Percentiles rank a stretch among this genome's conserved stretches.
These are phyloP conservation scores for Dispira simplex DNA, from an alignment of 192 early-diverging fungal species.

Conservation along the genomic window DNA sequence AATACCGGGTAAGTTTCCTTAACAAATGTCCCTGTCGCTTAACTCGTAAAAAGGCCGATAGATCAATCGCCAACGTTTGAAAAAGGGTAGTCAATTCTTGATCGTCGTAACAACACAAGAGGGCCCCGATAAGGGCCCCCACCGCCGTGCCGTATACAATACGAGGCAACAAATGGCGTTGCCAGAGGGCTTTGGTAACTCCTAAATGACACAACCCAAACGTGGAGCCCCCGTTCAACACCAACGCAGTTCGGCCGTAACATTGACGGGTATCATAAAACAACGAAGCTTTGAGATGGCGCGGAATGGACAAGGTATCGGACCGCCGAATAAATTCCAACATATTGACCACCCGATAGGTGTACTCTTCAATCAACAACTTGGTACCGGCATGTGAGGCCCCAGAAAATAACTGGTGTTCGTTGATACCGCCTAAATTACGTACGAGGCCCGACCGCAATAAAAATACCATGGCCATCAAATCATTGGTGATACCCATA, in stretches of 20 bases:
- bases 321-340: not conserved
- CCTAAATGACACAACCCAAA: constrained; percentile 77
- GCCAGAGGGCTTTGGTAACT: constrained; percentile 54
- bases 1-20: constrained; percentile 45
- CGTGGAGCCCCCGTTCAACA: constrained; percentile 81
- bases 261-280: constrained; percentile 54
- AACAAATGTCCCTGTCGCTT: constrained; percentile 14
- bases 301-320: not conserved
- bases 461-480: constrained; percentile 40
- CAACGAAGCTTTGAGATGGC: constrained; percentile 30
- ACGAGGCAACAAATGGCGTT: constrained; percentile 56
- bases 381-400: constrained; percentile 51
- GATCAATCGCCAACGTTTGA: constrained; percentile 6
- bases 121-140: constrained; percentile 69
- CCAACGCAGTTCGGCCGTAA: constrained; percentile 67
- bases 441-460: constrained; percentile 48
- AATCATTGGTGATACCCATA: constrained; percentile 29
- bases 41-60: constrained; percentile 5
- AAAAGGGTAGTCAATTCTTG: constrained; percentile 41
- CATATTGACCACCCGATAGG: constrained; percentile 37
- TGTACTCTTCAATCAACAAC: constrained; percentile 59
- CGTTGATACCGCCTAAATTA: constrained; percentile 57
- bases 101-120: constrained; percentile 67
- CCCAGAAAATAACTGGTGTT: constrained; percentile 37
- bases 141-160: constrained; percentile 77